Conservation (phyloP, 108 stramenopile genomes). For the Schizochytrium sp. region DNA sequence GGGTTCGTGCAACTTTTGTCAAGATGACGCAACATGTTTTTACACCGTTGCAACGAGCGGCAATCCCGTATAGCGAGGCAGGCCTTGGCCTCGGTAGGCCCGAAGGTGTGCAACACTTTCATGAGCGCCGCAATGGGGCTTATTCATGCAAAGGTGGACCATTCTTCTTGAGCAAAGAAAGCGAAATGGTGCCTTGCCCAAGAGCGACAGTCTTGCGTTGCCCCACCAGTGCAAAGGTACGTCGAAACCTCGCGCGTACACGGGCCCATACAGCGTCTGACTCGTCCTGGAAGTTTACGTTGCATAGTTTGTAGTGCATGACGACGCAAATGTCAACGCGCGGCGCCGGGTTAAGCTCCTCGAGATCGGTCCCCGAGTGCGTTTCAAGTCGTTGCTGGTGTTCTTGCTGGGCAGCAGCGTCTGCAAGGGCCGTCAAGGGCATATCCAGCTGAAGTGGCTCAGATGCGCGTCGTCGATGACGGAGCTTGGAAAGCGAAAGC, state of each 20-base stretch:
- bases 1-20: too few relatives aligned
- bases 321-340: background rate
- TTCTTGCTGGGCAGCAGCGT: background rate
- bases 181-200: background rate
- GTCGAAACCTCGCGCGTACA: background rate
- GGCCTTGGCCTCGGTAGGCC: background rate
- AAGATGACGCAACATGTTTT: too few relatives aligned
- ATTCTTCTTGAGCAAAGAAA: background rate
- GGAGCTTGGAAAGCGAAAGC: too few relatives aligned
- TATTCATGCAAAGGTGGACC: background rate
- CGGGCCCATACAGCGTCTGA: conserved; percentile 7
- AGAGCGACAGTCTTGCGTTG: conserved; percentile 8
- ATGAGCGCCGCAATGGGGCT: background rate
- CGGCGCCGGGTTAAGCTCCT: background rate
- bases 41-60: too few relatives aligned
- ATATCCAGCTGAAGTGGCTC: background rate
- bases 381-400: background rate
- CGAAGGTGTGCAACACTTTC: background rate
- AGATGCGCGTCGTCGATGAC: background rate
- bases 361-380: background rate
- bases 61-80: too few relatives aligned
- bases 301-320: conserved; percentile 11
- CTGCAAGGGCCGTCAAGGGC: background rate
- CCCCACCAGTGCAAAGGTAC: conserved; percentile 11
- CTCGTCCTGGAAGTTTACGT: background rate